A percentile compares a stretch with the other conserved stretches of the same genome.
phyloP scores from a whole-genome alignment of 306 rosid genomes.

The Heteromeles arbutifolia region DNA sequence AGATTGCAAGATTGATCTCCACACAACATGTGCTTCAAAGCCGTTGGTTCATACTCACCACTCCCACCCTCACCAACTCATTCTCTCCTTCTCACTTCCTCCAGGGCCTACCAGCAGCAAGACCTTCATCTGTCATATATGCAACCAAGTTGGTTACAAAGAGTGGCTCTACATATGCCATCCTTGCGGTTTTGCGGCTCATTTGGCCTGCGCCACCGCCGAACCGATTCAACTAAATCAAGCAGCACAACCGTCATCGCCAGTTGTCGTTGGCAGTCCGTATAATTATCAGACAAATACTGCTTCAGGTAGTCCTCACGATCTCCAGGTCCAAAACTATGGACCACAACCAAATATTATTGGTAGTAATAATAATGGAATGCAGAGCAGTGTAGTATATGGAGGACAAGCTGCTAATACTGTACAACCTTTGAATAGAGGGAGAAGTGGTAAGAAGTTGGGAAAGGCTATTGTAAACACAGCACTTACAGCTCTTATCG shows the following conservation, averaged over 20 bases:
- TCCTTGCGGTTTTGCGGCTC: neutral
- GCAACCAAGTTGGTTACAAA: neutral
- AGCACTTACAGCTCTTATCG: neutral
- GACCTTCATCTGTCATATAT: neutral
- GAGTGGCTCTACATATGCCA: slow-evolving; percentile 9
- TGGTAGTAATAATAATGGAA: neutral
- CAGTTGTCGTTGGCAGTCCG: neutral
- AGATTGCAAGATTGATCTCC: neutral
- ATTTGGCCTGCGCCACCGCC: neutral
- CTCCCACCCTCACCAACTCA: slow-evolving; percentile 6
- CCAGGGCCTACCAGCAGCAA: neutral
- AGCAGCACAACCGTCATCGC: neutral
- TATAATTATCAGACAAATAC: neutral
- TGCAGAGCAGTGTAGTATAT: neutral
- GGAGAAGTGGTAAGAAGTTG: neutral
- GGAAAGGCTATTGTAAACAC: neutral
- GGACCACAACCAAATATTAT: neutral
- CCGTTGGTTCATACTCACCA: neutral
- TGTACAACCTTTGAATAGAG: neutral
- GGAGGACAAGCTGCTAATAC: neutral
- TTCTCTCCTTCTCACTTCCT: neutral
- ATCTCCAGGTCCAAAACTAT: neutral
- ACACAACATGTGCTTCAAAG: neutral
- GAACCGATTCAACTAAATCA: neutral
- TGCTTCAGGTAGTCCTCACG: neutral